Evolutionary conservation across 306 rosid species (phyloP).

Genomic region (Phaseolus lunatus): DNA sequence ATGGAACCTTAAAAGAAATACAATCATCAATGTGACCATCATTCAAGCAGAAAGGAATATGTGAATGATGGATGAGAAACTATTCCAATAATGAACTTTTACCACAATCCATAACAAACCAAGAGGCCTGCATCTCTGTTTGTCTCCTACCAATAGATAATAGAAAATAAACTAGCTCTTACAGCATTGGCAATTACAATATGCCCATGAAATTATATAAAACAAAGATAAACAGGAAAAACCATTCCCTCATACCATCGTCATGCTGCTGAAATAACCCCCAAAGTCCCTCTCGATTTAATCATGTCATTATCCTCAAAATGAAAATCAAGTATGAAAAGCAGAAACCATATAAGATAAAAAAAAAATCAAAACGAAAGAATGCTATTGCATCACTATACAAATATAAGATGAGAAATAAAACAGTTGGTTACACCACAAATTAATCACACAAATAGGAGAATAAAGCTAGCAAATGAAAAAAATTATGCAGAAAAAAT

Average conservation of each 20-base stretch:
- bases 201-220: slow-evolving; percentile 4
- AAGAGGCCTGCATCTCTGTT: slow-evolving; percentile 1
- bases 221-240: slow-evolving; percentile 5
- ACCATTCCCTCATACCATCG: neutral
- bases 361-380: no score
- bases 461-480: slow-evolving; percentile 21
- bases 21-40: slow-evolving; percentile 37
- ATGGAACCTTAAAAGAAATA: slow-evolving; percentile 75
- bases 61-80: neutral
- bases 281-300: neutral
- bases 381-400: no score
- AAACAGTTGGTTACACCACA: slow-evolving; percentile 11
- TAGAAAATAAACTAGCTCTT: slow-evolving; percentile 34
- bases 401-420: neutral
- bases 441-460: slow-evolving; percentile 21
- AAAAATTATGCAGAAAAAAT: neutral
- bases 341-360: slow-evolving; percentile 19
- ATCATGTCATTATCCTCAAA: slow-evolving; percentile 40
- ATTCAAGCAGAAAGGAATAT: slow-evolving; percentile 30
- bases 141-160: slow-evolving; percentile 3
- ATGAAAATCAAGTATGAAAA: slow-evolving; percentile 21
- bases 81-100: slow-evolving; percentile 15
- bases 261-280: slow-evolving; percentile 13
- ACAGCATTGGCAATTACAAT: slow-evolving; percentile 1
- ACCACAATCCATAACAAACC: slow-evolving; percentile 31